Percentiles rank a stretch among this genome's conserved stretches.
These are phyloP conservation scores for Aureobasidium pullulans DNA, from an alignment of 2,329 filamentous ascomycete genomes.

Conservation along the genomic window DNA sequence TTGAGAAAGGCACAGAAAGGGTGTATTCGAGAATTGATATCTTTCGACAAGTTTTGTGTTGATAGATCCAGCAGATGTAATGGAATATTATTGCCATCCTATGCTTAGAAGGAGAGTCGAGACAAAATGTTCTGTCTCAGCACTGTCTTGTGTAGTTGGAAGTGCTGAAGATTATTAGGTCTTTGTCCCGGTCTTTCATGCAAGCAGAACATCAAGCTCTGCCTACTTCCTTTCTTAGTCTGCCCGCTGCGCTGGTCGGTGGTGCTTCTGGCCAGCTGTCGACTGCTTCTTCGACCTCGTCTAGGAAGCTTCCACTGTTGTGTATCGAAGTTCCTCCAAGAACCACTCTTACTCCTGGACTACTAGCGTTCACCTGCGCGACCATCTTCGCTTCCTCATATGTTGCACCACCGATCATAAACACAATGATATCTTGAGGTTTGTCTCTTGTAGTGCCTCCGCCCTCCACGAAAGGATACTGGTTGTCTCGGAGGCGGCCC, in stretches of 20 bases:
- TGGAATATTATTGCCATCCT: no score
- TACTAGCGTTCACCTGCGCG: slow-evolving; percentile 86
- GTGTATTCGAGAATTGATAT: no score
- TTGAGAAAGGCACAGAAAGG: no score
- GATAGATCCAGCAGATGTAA: no score
- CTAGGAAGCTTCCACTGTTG: slow-evolving; percentile 80
- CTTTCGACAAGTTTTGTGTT: no score
- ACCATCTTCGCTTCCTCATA: slow-evolving; percentile 97
- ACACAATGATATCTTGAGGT: slow-evolving; percentile 91
- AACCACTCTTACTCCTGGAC: slow-evolving; percentile 81
- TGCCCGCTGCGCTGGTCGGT: slow-evolving; percentile 52
- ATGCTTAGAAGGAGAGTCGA: not conserved
- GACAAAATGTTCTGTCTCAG: not conserved
- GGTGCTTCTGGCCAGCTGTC: slow-evolving; percentile 71
- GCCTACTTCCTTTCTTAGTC: slow-evolving; percentile 55
- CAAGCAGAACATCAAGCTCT: slow-evolving; percentile 23
- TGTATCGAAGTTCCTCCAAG: slow-evolving; percentile 82
- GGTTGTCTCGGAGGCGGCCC: slow-evolving; percentile 73
- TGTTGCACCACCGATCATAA: slow-evolving; percentile 86
- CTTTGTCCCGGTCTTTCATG: not conserved
- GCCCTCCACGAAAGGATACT: slow-evolving; percentile 91
- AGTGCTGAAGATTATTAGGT: not conserved
- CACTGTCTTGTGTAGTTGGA: not conserved
- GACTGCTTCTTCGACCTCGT: slow-evolving; percentile 86
- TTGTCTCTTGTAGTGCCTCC: slow-evolving; percentile 84